Evolutionary conservation across 352 stramenopile genomes (phyloP), one percentile per base, ranked within the genome.

Genomic region (Globisporangium paroecandrum): DNA sequence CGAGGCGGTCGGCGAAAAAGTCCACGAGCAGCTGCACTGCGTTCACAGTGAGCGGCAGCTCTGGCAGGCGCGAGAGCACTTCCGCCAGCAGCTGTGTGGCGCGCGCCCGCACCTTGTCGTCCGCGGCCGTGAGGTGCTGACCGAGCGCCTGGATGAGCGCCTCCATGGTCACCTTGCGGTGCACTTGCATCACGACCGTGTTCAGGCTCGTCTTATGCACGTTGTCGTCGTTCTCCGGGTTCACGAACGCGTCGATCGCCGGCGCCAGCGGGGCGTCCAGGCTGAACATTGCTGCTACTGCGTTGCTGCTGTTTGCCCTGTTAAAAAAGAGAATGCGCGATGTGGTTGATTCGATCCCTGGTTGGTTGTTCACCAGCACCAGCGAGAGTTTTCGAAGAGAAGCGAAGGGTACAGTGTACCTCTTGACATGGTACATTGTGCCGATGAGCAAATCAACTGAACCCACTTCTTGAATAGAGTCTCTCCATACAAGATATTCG

Each of bases 151-250:
- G 79, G 69, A 96, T 91, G 29, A 96, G 80, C 72, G 79, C 71
- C 76, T 96, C 86, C 58, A 96, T 85, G 24, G 69, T 80, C 64
- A 92, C 81, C 25, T 80, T 79, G 55, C 88, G 86, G 59, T 96
- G 86, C 58, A 94, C 82, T 64, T 94, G 86, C 86, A 96, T 94
- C 27, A 96, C 76, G 47, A 96, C 76, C n/a, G 83, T 94, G 75
- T 96, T 96, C 41, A 96, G 77, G 36, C 83, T 87, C 49, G 86
- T 93, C 79, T 93, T 96, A 73, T 96, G 88, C 69, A 76, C 72
- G 24, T 74, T 82, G 24, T 96, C 86, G 46, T 94, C 85, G 63
- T 91, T 92, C 72, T 94, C 87, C 3, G 88, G 87, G 76, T 94
- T 76, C 65, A 94, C 84, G 71, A 94, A 96, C 72, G 83, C 87